Base-by-base conservation (phyloP, 805 yeast species). In the Kodamaea neixiangensis region DNA sequence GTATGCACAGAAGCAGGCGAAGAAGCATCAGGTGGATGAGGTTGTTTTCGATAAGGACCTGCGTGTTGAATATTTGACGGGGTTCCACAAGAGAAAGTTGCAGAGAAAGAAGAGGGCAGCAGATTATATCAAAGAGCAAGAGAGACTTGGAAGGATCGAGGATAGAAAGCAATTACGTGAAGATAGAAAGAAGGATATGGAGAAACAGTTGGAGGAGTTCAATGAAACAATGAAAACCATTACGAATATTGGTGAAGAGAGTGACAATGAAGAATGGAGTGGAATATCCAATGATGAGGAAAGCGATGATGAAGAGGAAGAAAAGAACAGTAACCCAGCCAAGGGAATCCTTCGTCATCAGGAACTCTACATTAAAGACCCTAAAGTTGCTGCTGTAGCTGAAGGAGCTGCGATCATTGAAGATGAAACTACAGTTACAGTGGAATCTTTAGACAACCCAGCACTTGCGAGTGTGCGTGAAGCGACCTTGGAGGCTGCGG, bases 31-130 rank as follows among this genome's bases (percentile, higher is more conserved):
- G 37, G 91, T 89, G 2, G 92, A 82, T 21, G 97, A 90, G 66
- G 96, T 94, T 22, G 82, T 80, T 1, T 94, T 91, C 66, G 94
- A 94, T 68, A 81, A 83, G 55, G 87, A 79, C 15, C 79, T 87
- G n/a, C 73, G 97, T 65, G 71, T 77, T 66, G 96, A 93, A 54
- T 93, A 84, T 66, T 72, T 93, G 58, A 93, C 97, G 2, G 99
- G 99, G 38, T 93, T 93, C 68, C 98, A 94, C 68, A 93, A 93
- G 71, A 81, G 99, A 63, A 93, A 93, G 66, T 66, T 93, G 14
- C 88, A 88, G 62, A 80, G 98, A 66, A 87, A 88, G 70, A 92
- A 90, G 71, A 84, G 86, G 56, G 98, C 97, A 0, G 83, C 82
- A 58, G 89, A 81, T 53, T 83, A 76, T 60, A 81, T 80, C 46